Conservation (phyloP, 257 asterid species). For the Solanum medicagineum region DNA sequence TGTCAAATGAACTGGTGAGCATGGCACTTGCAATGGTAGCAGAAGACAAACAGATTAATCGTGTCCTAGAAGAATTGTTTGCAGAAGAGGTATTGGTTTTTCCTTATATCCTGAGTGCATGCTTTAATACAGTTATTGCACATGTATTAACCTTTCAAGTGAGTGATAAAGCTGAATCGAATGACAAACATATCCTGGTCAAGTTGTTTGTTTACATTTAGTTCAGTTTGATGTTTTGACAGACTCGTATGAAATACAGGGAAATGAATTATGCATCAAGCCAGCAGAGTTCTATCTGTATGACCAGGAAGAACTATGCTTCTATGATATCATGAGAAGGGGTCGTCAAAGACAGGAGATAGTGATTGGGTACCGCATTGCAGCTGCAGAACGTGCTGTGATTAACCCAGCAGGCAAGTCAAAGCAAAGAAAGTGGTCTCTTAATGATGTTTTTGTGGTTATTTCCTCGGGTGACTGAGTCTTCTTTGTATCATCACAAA, state of each 20-base stretch:
- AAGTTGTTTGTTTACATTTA: background rate
- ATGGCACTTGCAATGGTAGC: constrained; percentile 99
- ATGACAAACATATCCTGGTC: too few species aligned
- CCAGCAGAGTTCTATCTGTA: constrained; percentile 87
- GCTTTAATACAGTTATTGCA: background rate
- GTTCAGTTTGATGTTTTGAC: background rate
- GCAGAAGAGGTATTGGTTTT: constrained; percentile 67
- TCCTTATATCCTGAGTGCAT: background rate
- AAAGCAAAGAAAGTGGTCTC: constrained; percentile 64
- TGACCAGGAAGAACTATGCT: constrained; percentile 86
- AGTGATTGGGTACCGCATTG: constrained; percentile 78
- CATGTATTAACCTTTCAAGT: background rate
- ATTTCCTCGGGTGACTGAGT: constrained; percentile 51
- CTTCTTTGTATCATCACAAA: background rate
- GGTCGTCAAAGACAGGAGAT: constrained; percentile 73
- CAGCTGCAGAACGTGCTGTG: constrained; percentile 65
- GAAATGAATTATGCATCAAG: constrained; percentile 92
- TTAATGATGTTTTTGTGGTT: constrained; percentile 76
- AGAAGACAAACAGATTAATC: constrained; percentile 93
- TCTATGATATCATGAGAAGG: constrained; percentile 71
- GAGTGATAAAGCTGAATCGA: background rate
- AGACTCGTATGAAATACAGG: constrained; percentile 29
- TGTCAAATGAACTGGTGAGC: constrained; percentile 94
- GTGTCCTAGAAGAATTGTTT: constrained; percentile 86
- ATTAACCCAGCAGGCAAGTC: constrained; percentile 69